Conservation (phyloP, 257 asterid genomes). For the Solanum paucissectum region DNA sequence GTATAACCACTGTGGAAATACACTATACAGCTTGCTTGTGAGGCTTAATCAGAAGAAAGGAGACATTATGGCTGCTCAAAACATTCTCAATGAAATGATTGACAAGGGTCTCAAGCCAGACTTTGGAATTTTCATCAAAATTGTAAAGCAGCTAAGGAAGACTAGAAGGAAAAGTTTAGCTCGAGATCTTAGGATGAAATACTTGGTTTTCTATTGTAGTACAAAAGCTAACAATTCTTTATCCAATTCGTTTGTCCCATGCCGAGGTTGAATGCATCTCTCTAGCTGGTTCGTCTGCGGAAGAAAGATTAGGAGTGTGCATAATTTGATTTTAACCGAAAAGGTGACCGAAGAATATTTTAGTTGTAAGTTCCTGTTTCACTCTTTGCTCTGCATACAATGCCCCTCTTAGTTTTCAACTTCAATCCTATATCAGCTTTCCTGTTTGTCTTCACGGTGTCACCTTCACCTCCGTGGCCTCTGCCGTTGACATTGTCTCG, state of each 20-base stretch:
- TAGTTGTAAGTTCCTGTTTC: not conserved
- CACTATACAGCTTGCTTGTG: constrained; percentile 50
- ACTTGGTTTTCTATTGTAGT: not conserved
- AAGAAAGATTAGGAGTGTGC: not conserved
- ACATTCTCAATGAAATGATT: constrained; percentile 58
- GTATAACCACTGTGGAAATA: constrained; percentile 25
- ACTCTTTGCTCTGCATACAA: not conserved
- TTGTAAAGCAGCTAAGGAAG: constrained; percentile 29
- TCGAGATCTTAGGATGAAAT: constrained; percentile 16
- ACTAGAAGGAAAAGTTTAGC: constrained; percentile 34
- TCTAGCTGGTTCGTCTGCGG: not conserved
- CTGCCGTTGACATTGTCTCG: not conserved
- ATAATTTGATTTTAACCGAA: not conserved
- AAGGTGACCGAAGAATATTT: not conserved
- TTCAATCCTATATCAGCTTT: not conserved
- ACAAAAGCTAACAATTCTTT: not conserved
- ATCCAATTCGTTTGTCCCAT: not conserved
- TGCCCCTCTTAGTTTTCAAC: not conserved
- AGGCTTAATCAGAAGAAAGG: constrained; percentile 44
- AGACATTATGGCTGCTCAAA: constrained; percentile 38
- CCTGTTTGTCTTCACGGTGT: not conserved
- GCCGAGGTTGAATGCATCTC: not conserved
- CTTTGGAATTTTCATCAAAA: constrained; percentile 25
- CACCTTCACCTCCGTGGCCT: not conserved
- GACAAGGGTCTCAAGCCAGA: constrained; percentile 55